Evolutionary conservation across 2,329 filamentous ascomycete genomes (phyloP).

Genomic region (Thermomyces lanuginosus): DNA sequence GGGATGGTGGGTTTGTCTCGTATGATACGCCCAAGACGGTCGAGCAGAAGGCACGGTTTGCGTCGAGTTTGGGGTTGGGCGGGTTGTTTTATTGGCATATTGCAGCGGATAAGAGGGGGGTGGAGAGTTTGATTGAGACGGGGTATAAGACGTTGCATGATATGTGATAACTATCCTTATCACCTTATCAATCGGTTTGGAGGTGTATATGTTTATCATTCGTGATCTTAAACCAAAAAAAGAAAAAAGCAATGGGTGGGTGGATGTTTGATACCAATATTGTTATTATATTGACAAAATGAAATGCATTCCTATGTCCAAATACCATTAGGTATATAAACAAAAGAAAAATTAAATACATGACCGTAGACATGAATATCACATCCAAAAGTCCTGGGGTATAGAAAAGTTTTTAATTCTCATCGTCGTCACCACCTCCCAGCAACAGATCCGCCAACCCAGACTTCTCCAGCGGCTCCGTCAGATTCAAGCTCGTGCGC

Average conservation of each 20-base stretch:
- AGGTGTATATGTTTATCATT: background rate
- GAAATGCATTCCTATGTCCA: background rate
- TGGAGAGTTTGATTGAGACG: constrained; percentile 43
- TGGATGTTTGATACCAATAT: background rate
- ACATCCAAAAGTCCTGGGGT: too few species aligned
- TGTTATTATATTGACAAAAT: background rate
- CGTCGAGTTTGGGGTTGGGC: constrained; percentile 52
- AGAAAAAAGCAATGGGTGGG: constrained; percentile 3
- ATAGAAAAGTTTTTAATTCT: constrained; percentile 1
- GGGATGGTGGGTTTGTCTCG: constrained; percentile 59
- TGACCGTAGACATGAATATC: too few species aligned
- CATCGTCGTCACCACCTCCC: too few species aligned
- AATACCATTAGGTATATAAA: background rate
- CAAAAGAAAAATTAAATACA: background rate
- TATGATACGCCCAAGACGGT: constrained; percentile 70
- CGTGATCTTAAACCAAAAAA: constrained; percentile 1
- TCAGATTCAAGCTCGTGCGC: constrained; percentile 30
- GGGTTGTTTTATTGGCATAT: constrained; percentile 72
- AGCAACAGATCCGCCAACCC: too few species aligned
- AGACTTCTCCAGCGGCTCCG: constrained; percentile 12
- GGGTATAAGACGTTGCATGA: constrained; percentile 41
- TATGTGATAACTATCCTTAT: constrained; percentile 12
- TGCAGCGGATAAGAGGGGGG: constrained; percentile 48
- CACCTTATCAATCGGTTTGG: background rate
- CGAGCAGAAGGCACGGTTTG: constrained; percentile 56